A percentile compares a stretch with the other conserved stretches of the same genome.
These are phyloP conservation scores for Syzygium oleosum DNA, from an alignment of 345 rosid species.

Conservation along the genomic window DNA sequence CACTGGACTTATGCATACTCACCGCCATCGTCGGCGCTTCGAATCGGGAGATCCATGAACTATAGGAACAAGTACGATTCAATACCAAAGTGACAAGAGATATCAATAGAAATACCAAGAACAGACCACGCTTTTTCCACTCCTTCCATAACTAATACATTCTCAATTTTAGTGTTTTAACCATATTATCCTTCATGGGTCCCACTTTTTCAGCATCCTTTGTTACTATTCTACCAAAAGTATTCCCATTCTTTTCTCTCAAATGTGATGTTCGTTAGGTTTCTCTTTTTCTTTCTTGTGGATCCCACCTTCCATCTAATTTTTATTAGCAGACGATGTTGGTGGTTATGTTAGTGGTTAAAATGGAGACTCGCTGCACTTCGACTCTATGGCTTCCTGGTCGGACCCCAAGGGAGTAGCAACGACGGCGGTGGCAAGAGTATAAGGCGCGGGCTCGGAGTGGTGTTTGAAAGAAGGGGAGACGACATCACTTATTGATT, in stretches of 20 bases:
- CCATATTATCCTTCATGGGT: not conserved
- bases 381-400: not conserved
- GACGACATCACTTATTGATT: not conserved
- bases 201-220: not conserved
- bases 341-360: not conserved
- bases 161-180: no score
- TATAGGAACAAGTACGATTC: not conserved
- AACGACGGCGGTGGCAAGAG: not conserved
- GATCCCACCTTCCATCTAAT: not conserved
- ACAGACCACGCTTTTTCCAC: no score
- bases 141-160: no score
- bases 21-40: not conserved
- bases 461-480: not conserved
- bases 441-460: not conserved
- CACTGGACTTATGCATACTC: not conserved
- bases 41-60: not conserved
- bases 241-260: no score
- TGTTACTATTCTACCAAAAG: no score
- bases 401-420: not conserved
- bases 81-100: not conserved
- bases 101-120: not conserved
- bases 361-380: accelerated
- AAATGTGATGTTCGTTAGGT: no score
- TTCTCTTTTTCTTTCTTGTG: not conserved
- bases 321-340: not conserved